Evolutionary conservation across 139 green algal species (phyloP), one percentile per base, ranked within the genome.

Genomic region (Chlamydomonas schloesseri): DNA sequence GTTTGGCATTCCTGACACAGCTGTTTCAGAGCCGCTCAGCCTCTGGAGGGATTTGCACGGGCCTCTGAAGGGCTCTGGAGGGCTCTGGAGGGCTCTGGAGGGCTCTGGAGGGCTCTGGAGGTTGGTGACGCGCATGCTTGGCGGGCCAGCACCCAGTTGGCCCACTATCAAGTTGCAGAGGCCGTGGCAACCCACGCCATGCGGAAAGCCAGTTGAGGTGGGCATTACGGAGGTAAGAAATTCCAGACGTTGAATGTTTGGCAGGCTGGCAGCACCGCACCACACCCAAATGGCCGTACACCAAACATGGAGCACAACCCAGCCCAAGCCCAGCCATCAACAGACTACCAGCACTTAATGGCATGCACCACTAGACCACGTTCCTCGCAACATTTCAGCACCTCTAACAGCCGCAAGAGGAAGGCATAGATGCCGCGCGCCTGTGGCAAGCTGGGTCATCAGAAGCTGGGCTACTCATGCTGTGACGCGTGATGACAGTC

Each of bases 171-270:
- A 64, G 57, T 64, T 64, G 57, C 68, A 73, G 46, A 73, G 33
- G 68, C 68, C 68, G 68, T 73, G 68, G 68, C 33, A 73, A 73
- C 68, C 68, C 68, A 73, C 68, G 68, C 68, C 68, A 73, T 73
- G 31, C 68, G 6, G 33, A 73, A 73, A 50, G 68, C 68, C 68
- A 73, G 68, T 73, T 31, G 68, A 73, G 68, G 68, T 73, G 68
- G 68, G 68, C 46, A 73, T 73, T 73, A 73, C 68, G 68, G 23
- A 73, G 68, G 42, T 73, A 73, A 73, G 50, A 47, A 26, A 64
- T 64, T 64, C 57, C 57, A 64, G 57, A 64, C 57, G 57, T 64
- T 64, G 9, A 24, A 64, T 64, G 57, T 64, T 64, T 64, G 57
- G 57, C 57, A 64, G 57, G 57, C 57, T 26, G 57, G 57, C 57